Evolutionary conservation across 2,329 filamentous ascomycete genomes (phyloP).

Genomic region (Hymenoscyphus albidus): DNA sequence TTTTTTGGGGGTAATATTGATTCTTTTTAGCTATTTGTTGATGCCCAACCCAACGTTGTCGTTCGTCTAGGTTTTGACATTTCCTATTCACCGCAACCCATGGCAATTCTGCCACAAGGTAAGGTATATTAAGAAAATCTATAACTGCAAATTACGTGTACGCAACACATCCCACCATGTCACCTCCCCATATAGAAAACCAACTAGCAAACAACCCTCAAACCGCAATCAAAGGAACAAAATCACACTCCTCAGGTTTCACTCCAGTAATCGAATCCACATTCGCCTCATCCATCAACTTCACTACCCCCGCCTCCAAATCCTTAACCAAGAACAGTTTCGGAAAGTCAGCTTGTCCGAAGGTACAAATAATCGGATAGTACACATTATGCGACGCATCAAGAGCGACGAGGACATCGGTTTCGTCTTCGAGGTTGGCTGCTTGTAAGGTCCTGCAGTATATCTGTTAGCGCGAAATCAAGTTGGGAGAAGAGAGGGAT

Average conservation of each 20-base stretch:
- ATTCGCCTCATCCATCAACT: conserved; percentile 8
- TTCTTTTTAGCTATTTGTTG: too few relatives aligned
- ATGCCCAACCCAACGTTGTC: too few relatives aligned
- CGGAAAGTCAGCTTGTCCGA: conserved; percentile 9
- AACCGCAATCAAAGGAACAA: conserved; percentile 9
- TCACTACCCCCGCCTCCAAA: background rate
- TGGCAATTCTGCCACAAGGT: background rate
- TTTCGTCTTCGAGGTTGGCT: background rate
- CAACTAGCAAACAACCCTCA: background rate
- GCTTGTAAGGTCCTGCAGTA: conserved; percentile 6
- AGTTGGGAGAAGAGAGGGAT: background rate
- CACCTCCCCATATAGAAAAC: background rate
- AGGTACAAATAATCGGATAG: conserved; percentile 9
- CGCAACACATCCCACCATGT: background rate
- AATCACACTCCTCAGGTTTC: conserved; percentile 11
- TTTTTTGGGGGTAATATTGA: background rate
- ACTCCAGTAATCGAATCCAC: conserved; percentile 7
- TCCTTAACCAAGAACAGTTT: conserved; percentile 10
- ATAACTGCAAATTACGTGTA: background rate
- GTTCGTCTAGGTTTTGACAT: background rate
- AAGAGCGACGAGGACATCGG: background rate
- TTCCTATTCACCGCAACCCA: background rate
- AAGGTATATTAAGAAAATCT: background rate
- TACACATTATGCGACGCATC: conserved; percentile 2
- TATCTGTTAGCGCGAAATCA: background rate